These are phyloP conservation scores for Yamadazyma sp. DNA, from an alignment of 1,139 yeast genomes.

Conservation along the genomic window DNA sequence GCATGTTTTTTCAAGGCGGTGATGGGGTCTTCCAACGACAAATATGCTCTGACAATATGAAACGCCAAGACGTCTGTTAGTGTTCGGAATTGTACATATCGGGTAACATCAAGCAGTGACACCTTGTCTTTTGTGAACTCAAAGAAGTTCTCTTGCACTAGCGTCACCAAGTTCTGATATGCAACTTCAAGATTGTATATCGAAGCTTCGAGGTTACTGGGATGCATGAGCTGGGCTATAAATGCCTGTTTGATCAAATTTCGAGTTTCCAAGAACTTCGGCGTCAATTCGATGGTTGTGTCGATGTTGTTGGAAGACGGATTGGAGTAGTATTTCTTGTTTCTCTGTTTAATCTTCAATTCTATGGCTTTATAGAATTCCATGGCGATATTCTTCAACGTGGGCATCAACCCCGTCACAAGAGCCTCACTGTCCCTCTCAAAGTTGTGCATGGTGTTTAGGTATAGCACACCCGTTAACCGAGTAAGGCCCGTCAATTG, in stretches of 20 bases:
- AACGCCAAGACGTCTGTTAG: constrained; percentile 62
- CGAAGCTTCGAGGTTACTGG: constrained; percentile 35
- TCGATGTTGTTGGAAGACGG: constrained; percentile 28
- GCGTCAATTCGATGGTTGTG: constrained; percentile 35
- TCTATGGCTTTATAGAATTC: constrained; percentile 40
- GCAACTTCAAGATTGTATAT: constrained; percentile 32
- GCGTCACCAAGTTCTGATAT: constrained; percentile 31
- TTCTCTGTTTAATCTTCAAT: constrained; percentile 32
- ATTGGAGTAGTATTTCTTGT: constrained; percentile 37
- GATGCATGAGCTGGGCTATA: constrained; percentile 32
- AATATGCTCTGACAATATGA: constrained; percentile 61
- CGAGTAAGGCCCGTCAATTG: constrained; percentile 31
- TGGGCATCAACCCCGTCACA: constrained; percentile 29
- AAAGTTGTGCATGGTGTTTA: constrained; percentile 12
- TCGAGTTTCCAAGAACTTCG: constrained; percentile 40
- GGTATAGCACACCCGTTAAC: constrained; percentile 29
- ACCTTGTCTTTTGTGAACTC: constrained; percentile 16
- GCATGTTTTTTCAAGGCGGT: constrained; percentile 63
- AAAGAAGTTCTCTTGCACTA: constrained; percentile 23
- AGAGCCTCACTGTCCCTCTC: constrained; percentile 31
- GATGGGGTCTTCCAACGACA: constrained; percentile 61
- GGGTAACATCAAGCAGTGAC: constrained; percentile 28
- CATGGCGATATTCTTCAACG: constrained; percentile 27
- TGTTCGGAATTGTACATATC: constrained; percentile 37
- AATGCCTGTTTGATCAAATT: constrained; percentile 40